Evolutionary conservation across 2,329 filamentous ascomycete genomes (phyloP).

Genomic region (Aspergillus unguis): DNA sequence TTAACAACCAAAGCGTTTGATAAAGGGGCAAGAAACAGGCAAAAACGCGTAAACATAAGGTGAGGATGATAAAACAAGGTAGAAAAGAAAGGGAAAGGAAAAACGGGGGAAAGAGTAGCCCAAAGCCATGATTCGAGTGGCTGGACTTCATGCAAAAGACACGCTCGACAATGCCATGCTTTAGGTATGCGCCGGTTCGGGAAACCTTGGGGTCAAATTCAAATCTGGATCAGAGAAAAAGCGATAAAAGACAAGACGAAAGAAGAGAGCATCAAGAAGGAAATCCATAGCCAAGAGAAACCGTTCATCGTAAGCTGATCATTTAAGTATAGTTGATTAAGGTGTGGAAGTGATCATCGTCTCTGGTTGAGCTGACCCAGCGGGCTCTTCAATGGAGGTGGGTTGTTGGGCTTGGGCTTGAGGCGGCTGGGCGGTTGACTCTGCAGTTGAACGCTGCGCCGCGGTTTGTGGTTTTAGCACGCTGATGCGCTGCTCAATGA

Average conservation of each 20-base stretch:
- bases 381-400: neutral
- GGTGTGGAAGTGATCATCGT: neutral
- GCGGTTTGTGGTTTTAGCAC: slow-evolving; percentile 16
- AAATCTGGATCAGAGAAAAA: slow-evolving; percentile 5
- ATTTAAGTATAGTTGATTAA: neutral
- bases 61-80: neutral
- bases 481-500: slow-evolving; percentile 31
- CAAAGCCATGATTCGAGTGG: neutral
- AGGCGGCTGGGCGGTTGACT: neutral
- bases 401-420: neutral
- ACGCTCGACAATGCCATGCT: slow-evolving; percentile 15
- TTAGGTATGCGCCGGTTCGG: slow-evolving; percentile 9
- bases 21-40: neutral
- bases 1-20: neutral
- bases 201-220: slow-evolving; percentile 2
- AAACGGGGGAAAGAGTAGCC: neutral
- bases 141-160: slow-evolving; percentile 13
- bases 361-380: neutral
- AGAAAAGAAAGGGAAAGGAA: slow-evolving; percentile 1
- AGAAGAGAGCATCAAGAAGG: neutral
- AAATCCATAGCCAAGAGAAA: slow-evolving; percentile 4
- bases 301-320: slow-evolving; percentile 4
- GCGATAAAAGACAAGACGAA: neutral
- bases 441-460: no score
- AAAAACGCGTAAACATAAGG: neutral